phyloP scores from a whole-genome alignment of 331 rosid genomes.

The Prunus yedoensis region DNA sequence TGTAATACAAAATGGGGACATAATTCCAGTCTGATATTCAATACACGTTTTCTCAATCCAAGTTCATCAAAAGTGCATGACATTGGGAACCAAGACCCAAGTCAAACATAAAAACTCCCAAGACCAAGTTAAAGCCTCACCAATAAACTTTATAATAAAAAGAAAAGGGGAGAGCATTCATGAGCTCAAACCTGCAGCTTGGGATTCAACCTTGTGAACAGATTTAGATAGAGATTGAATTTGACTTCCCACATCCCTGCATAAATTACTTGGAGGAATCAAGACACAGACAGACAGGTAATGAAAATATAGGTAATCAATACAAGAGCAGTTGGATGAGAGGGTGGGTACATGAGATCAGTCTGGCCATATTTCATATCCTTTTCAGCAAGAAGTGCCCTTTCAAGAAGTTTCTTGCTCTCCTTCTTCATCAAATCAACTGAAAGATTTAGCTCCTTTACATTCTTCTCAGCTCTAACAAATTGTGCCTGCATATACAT shows the following conservation, averaged over 20 bases:
- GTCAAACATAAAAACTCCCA: background rate
- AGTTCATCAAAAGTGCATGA: background rate
- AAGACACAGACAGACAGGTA: background rate
- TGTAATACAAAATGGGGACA: conserved; percentile 16
- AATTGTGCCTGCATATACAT: conserved; percentile 50
- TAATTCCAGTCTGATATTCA: background rate
- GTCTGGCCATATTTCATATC: conserved; percentile 73
- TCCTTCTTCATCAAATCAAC: conserved; percentile 79
- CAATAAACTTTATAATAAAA: background rate
- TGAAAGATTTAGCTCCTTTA: conserved; percentile 68
- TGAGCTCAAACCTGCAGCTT: conserved; percentile 56
- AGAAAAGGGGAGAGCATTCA: background rate
- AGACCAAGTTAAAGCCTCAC: background rate
- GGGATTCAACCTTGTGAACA: conserved; percentile 57
- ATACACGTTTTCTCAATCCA: background rate
- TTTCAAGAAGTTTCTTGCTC: conserved; percentile 77
- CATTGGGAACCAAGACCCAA: background rate
- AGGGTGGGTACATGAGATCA: conserved; percentile 59
- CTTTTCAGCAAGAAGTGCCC: conserved; percentile 77
- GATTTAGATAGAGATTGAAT: conserved; percentile 67
- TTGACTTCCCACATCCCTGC: conserved; percentile 68
- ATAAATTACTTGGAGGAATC: conserved; percentile 13
- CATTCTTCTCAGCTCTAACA: conserved; percentile 70
- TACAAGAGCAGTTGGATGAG: conserved; percentile 1
- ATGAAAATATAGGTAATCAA: background rate